phyloP scores from a whole-genome alignment of 2,329 filamentous ascomycete genomes.

The Fusarium brevicatenulatum region DNA sequence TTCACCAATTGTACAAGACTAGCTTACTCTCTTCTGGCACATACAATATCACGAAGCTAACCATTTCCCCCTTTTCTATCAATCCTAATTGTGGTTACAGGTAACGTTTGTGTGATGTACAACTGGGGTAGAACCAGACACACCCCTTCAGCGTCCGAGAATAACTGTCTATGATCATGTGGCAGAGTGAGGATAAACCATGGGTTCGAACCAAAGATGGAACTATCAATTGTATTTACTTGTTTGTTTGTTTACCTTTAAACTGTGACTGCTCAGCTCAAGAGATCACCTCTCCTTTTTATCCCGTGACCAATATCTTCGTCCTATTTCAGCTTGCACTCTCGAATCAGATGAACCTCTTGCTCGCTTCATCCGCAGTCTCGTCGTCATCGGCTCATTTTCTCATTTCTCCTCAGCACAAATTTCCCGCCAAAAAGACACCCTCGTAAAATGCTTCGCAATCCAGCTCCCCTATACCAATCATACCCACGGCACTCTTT shows the following conservation, averaged over 20 bases:
- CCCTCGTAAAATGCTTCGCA: neutral
- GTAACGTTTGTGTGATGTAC: neutral
- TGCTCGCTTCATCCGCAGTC: conserved; percentile 7
- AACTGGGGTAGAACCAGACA: no score
- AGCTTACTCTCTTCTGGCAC: neutral
- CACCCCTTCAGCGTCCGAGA: neutral
- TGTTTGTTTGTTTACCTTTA: conserved; percentile 28
- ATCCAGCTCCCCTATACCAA: conserved; percentile 29
- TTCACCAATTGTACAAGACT: neutral
- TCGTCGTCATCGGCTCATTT: conserved; percentile 1
- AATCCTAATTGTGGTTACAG: neutral
- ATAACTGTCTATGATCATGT: neutral
- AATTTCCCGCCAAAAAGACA: neutral
- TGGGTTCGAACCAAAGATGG: neutral
- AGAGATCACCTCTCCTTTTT: conserved; percentile 1
- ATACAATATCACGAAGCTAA: no score
- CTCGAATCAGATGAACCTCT: neutral
- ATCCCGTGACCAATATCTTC: neutral
- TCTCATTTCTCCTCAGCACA: neutral
- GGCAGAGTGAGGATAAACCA: neutral
- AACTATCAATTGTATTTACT: conserved; percentile 19
- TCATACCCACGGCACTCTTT: conserved; percentile 43
- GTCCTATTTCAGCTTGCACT: conserved; percentile 5
- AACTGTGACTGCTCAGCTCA: conserved; percentile 7
- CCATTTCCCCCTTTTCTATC: neutral